Percentiles rank a stretch among this genome's conserved stretches.
phyloP scores from a whole-genome alignment of 345 rosid genomes.

The Cochlearia excelsa region DNA sequence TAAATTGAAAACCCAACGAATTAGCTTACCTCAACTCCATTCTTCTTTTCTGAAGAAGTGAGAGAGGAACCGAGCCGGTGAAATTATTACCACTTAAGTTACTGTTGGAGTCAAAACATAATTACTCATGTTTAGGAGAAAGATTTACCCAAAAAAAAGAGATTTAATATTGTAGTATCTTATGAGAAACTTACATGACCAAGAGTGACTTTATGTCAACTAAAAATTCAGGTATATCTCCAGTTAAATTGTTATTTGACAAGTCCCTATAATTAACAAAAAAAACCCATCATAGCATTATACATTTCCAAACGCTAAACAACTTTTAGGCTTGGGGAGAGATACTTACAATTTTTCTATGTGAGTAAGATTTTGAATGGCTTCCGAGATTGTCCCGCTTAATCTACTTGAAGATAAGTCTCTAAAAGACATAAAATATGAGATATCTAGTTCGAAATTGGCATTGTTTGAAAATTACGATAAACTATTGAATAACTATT shows the following conservation, averaged over 20 bases:
- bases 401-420: constrained; percentile 40
- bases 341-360: constrained; percentile 40
- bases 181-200: constrained; percentile 41
- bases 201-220: constrained; percentile 37
- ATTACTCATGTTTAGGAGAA: not conserved
- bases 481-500: not conserved
- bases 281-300: not conserved
- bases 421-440: constrained; percentile 3
- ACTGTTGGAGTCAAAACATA: constrained; percentile 20
- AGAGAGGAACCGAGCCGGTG: constrained; percentile 37
- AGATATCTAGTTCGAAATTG: too few species aligned
- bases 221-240: constrained; percentile 41
- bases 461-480: too few species aligned
- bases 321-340: too few species aligned
- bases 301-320: too few species aligned
- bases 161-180: too few species aligned
- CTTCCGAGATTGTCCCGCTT: constrained; percentile 22
- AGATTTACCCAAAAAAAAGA: not conserved
- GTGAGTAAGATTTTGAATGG: constrained; percentile 30
- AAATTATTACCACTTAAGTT: constrained; percentile 39
- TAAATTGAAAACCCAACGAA: not conserved
- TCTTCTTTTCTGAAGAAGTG: constrained; percentile 26
- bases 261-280: constrained; percentile 40
- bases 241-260: constrained; percentile 41
- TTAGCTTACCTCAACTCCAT: constrained; percentile 8